A percentile compares a stretch with the other conserved stretches of the same genome.
Evolutionary conservation across 2,329 filamentous ascomycete species (phyloP).

Genomic region (Cryphonectria nitschkei): DNA sequence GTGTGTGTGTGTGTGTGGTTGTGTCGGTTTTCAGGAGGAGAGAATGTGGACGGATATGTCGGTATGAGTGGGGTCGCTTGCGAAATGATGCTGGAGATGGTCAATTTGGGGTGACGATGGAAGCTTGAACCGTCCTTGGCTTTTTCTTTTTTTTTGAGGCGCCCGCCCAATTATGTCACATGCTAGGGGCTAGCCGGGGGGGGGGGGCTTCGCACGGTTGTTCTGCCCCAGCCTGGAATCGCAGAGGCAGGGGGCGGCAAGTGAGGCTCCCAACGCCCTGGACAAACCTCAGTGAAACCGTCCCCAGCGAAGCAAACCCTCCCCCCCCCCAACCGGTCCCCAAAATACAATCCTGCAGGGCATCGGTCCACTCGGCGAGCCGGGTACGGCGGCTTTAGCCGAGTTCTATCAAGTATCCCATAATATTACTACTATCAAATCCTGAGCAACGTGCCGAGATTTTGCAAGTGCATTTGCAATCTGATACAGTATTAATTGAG

Average conservation of each 20-base stretch:
- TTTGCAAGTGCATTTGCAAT: background rate
- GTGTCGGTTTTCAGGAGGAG: background rate
- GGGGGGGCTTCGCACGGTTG: background rate
- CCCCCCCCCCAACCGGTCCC: background rate
- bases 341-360: background rate
- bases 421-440: background rate
- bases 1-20: background rate
- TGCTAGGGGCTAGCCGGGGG: background rate
- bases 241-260: background rate
- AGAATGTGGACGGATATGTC: background rate
- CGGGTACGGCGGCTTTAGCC: background rate
- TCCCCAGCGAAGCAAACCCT: background rate
- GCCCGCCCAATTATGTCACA: constrained; percentile 2
- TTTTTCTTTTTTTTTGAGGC: background rate
- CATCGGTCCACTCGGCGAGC: background rate
- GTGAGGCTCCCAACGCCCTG: background rate
- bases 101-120: constrained; percentile 26
- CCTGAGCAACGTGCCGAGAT: background rate
- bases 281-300: background rate
- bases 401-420: background rate
- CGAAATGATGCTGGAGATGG: constrained; percentile 25
- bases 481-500: background rate
- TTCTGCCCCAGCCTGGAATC: background rate
- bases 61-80: background rate
- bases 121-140: background rate